Conservation (phyloP, 2,329 filamentous ascomycete species). For the Talaromyces sp. region DNA sequence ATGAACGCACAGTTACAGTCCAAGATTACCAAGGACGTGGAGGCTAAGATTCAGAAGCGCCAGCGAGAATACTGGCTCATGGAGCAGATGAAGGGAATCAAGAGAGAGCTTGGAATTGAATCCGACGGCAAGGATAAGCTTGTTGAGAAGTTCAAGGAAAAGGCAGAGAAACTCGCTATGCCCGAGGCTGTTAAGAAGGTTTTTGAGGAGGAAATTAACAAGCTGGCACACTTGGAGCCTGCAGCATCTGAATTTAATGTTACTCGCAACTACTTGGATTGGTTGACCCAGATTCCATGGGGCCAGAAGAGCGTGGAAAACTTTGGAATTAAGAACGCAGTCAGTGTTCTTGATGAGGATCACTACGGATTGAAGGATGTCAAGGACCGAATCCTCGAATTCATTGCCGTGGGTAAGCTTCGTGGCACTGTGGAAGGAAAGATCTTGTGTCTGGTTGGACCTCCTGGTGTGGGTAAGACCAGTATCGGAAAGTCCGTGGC, state of each 20-base stretch:
- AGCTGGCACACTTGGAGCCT: constrained; percentile 90
- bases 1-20: constrained; percentile 97
- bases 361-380: constrained; percentile 97
- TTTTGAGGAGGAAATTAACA: constrained; percentile 97
- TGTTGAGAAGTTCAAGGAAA: constrained; percentile 96
- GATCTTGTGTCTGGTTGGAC: constrained; percentile 95
- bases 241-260: constrained; percentile 98
- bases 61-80: constrained; percentile 98
- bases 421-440: constrained; percentile 97
- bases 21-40: constrained; percentile 97
- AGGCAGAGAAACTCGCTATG: constrained; percentile 91
- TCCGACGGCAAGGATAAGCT: constrained; percentile 98
- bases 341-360: constrained; percentile 89
- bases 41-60: constrained; percentile 94
- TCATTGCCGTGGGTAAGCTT: constrained; percentile 96
- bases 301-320: constrained; percentile 94
- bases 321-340: constrained; percentile 90
- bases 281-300: constrained; percentile 98
- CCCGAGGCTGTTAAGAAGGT: constrained; percentile 95
- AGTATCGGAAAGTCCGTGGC: constrained; percentile 99
- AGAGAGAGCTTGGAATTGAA: constrained; percentile 91
- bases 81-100: constrained; percentile 99
- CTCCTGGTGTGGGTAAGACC: constrained; percentile 96
- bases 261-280: constrained; percentile 96
- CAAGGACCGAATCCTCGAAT: constrained; percentile 96